phyloP scores from a whole-genome alignment of 371 early-diverging fungal species.

The Mortierella sp. region DNA sequence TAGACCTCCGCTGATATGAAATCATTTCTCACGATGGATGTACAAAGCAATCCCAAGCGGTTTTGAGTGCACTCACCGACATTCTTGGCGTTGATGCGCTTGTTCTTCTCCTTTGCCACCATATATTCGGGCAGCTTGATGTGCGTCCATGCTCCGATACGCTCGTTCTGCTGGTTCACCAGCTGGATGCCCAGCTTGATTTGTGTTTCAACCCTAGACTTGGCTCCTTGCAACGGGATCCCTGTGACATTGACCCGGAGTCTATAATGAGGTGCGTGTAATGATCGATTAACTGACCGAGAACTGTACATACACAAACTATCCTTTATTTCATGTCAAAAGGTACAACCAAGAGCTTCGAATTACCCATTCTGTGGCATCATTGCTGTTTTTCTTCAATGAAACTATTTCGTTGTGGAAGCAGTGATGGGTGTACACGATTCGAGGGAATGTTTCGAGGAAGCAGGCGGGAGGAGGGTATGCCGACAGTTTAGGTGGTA shows the following conservation, averaged over 20 bases:
- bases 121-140: constrained; percentile 86
- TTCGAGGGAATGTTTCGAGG: too few relatives aligned
- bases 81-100: constrained; percentile 49
- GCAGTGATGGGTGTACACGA: too few relatives aligned
- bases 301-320: constrained; percentile 15
- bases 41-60: too few relatives aligned
- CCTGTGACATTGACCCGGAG: constrained; percentile 51
- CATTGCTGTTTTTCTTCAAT: too few relatives aligned
- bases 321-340: constrained; percentile 22
- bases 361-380: constrained; percentile 11
- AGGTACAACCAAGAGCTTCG: background rate
- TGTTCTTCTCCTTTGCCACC: constrained; percentile 81
- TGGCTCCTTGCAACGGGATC: constrained; percentile 71
- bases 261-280: constrained; percentile 9
- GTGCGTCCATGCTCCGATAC: constrained; percentile 85
- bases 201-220: constrained; percentile 94
- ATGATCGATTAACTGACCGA: background rate
- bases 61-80: constrained; percentile 50
- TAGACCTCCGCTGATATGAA: background rate
- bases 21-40: too few relatives aligned
- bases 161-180: constrained; percentile 81
- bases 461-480: too few relatives aligned
- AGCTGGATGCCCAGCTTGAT: constrained; percentile 91
- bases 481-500: too few relatives aligned
- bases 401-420: too few relatives aligned